Evolutionary conservation across 1,139 yeast genomes (phyloP).

Genomic region (Insectozyma bohioensis): DNA sequence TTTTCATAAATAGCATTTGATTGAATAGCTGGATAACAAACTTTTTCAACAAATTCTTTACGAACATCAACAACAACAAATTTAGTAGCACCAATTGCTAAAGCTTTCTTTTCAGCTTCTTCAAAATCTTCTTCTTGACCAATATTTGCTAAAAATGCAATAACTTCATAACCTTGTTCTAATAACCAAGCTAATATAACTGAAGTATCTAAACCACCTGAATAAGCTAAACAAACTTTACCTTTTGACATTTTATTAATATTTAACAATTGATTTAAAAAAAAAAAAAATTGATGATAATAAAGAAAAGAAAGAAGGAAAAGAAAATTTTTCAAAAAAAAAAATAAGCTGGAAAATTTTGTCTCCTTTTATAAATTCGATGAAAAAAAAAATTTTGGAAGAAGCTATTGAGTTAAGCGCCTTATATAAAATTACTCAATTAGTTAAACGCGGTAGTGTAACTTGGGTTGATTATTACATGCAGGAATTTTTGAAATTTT

Average conservation of each 20-base stretch:
- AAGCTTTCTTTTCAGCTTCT: conserved; percentile 94
- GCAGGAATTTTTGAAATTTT: no score
- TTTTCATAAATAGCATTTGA: conserved; percentile 96
- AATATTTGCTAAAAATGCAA: conserved; percentile 95
- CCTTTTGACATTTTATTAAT: conserved; percentile 76
- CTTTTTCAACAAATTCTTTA: conserved; percentile 86
- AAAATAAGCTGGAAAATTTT: conserved; percentile 11
- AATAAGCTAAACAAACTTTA: conserved; percentile 97
- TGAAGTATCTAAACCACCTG: conserved; percentile 98
- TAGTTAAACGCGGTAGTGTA: conserved; percentile 25
- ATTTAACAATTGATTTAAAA: background rate
- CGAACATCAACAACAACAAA: conserved; percentile 93
- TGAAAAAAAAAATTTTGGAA: conserved; percentile 6
- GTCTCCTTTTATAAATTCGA: conserved; percentile 10
- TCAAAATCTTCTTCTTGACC: conserved; percentile 99
- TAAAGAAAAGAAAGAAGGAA: conserved; percentile 8
- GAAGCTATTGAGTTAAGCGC: no score
- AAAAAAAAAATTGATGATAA: conserved; percentile 7
- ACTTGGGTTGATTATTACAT: no score
- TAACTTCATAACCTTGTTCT: conserved; percentile 96
- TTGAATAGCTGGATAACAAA: conserved; percentile 95
- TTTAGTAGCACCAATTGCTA: conserved; percentile 95
- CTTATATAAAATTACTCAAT: conserved; percentile 37
- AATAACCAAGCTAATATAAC: conserved; percentile 97
- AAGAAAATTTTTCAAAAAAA: conserved; percentile 17